Evolutionary conservation across 257 asterid genomes (phyloP).

Genomic region (Solanum corneliomulleri): DNA sequence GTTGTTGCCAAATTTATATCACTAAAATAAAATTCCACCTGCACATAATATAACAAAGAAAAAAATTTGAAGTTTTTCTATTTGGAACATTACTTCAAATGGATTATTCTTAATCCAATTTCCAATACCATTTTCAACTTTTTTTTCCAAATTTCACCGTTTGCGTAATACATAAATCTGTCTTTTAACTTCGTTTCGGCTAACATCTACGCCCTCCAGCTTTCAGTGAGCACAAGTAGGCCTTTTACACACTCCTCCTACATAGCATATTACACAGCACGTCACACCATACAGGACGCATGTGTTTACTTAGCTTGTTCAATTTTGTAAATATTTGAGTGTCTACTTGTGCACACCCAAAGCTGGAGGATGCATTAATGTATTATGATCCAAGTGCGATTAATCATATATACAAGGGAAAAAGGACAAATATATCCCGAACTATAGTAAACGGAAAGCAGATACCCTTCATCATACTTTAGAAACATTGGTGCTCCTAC

Average conservation of each 20-base stretch:
- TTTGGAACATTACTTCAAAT: not conserved
- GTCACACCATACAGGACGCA: rapidly evolving
- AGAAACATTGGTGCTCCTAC: no score
- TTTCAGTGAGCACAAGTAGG: not conserved
- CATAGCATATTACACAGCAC: not conserved
- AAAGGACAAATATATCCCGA: no score
- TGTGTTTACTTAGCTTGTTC: not conserved
- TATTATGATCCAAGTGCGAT: not conserved
- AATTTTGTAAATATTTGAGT: no score
- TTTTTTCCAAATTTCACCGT: not conserved
- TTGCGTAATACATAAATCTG: no score
- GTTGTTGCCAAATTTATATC: conserved; percentile 88
- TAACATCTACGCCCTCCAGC: not conserved
- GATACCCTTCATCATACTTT: no score
- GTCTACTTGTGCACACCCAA: not conserved
- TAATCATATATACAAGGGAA: not conserved
- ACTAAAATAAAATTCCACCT: conserved; percentile 93
- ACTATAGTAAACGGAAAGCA: no score
- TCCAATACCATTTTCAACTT: not conserved
- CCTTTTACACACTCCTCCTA: not conserved
- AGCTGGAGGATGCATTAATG: rapidly evolving
- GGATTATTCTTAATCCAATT: not conserved
- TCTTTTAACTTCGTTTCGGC: not conserved
- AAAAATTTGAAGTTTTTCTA: not conserved
- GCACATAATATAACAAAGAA: not conserved